Conservation (phyloP, 2,329 filamentous ascomycete genomes). For the Talaromyces albobiverticillius region DNA sequence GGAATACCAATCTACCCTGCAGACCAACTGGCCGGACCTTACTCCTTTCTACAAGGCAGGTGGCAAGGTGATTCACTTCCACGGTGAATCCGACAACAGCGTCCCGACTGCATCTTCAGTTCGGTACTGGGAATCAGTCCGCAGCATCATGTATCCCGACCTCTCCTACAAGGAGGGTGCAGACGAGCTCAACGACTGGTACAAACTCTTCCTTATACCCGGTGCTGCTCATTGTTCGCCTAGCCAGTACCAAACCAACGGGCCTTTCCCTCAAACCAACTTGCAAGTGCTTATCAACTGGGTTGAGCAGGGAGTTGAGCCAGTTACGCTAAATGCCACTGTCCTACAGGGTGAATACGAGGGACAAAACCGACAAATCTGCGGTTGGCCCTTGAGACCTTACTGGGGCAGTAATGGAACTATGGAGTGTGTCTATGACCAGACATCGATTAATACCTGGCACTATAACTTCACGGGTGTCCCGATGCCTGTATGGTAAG, state of each 20-base stretch:
- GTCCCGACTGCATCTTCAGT: constrained; percentile 55
- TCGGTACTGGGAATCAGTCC: constrained; percentile 56
- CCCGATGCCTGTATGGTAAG: constrained; percentile 40
- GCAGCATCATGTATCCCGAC: constrained; percentile 48
- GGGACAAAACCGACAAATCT: constrained; percentile 33
- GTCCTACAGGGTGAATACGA: constrained; percentile 34
- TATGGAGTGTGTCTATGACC: constrained; percentile 40
- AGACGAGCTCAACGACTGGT: constrained; percentile 50
- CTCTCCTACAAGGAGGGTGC: constrained; percentile 37
- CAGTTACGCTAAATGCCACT: constrained; percentile 33
- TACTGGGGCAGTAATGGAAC: constrained; percentile 29
- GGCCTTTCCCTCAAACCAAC: constrained; percentile 46
- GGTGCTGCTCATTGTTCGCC: constrained; percentile 52
- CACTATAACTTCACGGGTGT: constrained; percentile 39
- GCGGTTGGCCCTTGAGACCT: constrained; percentile 33
- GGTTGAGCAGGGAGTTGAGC: constrained; percentile 50
- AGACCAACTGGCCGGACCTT: constrained; percentile 55
- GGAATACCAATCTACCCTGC: constrained; percentile 50
- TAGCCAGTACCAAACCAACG: constrained; percentile 44
- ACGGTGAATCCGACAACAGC: constrained; percentile 55
- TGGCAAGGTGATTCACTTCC: constrained; percentile 58
- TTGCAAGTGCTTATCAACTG: constrained; percentile 50
- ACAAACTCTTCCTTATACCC: constrained; percentile 54
- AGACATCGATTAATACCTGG: constrained; percentile 40
- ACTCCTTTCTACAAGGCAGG: constrained; percentile 49